Evolutionary conservation across 139 green algal species (phyloP).

Genomic region (Chlamydomonas incerta): DNA sequence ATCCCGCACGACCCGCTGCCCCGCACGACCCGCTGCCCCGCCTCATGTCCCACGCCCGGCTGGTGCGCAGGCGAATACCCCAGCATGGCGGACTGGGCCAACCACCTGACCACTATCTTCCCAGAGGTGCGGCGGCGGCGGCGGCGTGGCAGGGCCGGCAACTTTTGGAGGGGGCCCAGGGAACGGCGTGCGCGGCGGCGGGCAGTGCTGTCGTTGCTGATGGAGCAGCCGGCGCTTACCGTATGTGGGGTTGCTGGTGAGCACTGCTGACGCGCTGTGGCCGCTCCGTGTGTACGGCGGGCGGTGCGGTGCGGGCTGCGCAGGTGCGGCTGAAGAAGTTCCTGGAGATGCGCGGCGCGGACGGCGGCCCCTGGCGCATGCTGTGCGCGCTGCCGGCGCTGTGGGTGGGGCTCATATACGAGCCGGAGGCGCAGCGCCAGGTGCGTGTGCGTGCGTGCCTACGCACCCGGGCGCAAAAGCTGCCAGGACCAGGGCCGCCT

Average conservation of each 20-base stretch:
- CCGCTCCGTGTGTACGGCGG: background rate
- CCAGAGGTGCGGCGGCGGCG: constrained; percentile 78
- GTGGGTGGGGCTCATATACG: constrained; percentile 97
- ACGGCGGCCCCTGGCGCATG: constrained; percentile 90
- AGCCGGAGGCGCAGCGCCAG: constrained; percentile 69
- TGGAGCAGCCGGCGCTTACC: no score
- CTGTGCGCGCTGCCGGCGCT: constrained; percentile 95
- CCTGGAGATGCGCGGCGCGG: constrained; percentile 98
- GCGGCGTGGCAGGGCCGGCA: no score
- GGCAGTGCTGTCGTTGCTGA: no score
- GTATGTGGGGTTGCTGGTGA: no score
- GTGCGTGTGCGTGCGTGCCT: background rate
- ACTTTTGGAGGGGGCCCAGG: no score
- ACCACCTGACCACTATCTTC: constrained; percentile 98
- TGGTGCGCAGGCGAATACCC: constrained; percentile 77
- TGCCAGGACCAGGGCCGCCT: no score
- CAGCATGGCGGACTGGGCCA: constrained; percentile 94
- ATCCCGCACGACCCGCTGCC: background rate
- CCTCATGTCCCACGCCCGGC: no score
- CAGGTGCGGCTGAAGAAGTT: constrained; percentile 94
- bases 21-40: background rate
- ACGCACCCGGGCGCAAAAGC: no score
- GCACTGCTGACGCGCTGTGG: no score
- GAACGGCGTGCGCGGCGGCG: no score
- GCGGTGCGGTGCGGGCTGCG: no score